Evolutionary conservation across 257 asterid genomes (phyloP), one percentile per base, ranked within the genome.

Genomic region (Primulina tabacum): DNA sequence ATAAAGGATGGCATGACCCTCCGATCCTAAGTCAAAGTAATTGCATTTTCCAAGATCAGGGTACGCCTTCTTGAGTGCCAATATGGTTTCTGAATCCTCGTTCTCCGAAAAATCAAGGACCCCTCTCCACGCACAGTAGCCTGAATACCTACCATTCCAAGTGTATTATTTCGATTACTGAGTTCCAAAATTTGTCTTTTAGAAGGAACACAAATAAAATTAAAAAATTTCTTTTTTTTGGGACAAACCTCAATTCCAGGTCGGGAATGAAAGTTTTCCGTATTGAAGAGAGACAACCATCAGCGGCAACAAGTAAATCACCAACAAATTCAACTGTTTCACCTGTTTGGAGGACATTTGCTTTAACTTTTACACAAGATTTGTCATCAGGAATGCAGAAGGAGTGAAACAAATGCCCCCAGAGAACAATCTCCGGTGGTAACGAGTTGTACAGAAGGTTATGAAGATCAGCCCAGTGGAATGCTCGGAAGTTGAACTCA

Each of bases 61-160:
- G 71, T 83, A 88, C 17, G 79, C 85, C 60, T 82, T 84, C 89
- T 83, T 85, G 56, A 90, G 84, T 73, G 75, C 87, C 58, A 60
- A 20, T 1, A 85, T 58, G 70, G 89, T 84, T 71, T 88, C 96
- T 64, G 82, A 83, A 30, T 77, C 72, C 75, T 81, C 74, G 60
- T 80, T 71, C 24, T 78, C 70, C 4, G 89, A 74, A 62, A 73
- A 90, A 76, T 90, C 94, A 35, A 88, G 83, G 35, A 90, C 92
- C 38, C 96, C 96, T 79, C 96, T 88, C 97, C 97, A 89, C 9
- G 90, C 96, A 81, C 87, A 84, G 77, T 87, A 90, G 53, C 96
- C 97, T 47, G 97, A 85, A 79, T 88, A 88, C 77, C 97, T 90
- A 66, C 32, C 53, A 55, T 8, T 18, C 56, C 56, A 58, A 38